These are phyloP conservation scores for Cladosporium phlei DNA, from an alignment of 2,329 filamentous ascomycete species.

Conservation along the genomic window DNA sequence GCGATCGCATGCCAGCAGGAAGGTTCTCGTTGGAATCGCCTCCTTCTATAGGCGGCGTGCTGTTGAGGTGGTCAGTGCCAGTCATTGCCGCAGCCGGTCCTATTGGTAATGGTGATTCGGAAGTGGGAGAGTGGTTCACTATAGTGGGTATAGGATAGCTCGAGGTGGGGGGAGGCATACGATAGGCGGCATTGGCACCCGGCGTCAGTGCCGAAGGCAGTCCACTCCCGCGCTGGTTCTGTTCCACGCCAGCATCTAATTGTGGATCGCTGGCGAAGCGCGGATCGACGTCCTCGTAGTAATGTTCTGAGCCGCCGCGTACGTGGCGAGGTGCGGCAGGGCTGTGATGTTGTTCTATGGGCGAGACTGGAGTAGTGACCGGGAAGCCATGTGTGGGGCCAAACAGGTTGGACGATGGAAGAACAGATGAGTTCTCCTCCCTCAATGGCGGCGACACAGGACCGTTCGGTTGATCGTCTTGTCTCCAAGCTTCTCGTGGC, in stretches of 20 bases:
- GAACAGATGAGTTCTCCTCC: slow-evolving; percentile 2
- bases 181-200: slow-evolving; percentile 9
- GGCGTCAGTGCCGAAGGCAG: slow-evolving; percentile 9
- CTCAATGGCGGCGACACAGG: not conserved
- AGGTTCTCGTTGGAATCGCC: slow-evolving; percentile 58
- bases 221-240: slow-evolving; percentile 1
- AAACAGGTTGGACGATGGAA: slow-evolving; percentile 9
- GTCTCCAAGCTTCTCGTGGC: slow-evolving; percentile 44
- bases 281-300: slow-evolving; percentile 92
- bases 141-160: slow-evolving; percentile 14
- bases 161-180: slow-evolving; percentile 9
- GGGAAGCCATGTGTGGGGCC: slow-evolving; percentile 1
- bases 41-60: slow-evolving; percentile 27
- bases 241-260: slow-evolving; percentile 4
- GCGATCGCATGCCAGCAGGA: slow-evolving; percentile 61
- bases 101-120: not conserved
- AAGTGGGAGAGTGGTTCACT: slow-evolving; percentile 8
- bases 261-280: slow-evolving; percentile 57
- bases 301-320: slow-evolving; percentile 48
- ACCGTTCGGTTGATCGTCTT: slow-evolving; percentile 28
- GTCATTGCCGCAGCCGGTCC: slow-evolving; percentile 9
- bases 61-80: slow-evolving; percentile 17
- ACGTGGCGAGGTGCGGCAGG: slow-evolving; percentile 20
- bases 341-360: slow-evolving; percentile 12
- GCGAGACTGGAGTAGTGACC: slow-evolving; percentile 26